Evolutionary conservation across 495 filamentous ascomycete species (phyloP), one percentile per base, ranked within the genome.

Genomic region (Penicillium bovifimosum): DNA sequence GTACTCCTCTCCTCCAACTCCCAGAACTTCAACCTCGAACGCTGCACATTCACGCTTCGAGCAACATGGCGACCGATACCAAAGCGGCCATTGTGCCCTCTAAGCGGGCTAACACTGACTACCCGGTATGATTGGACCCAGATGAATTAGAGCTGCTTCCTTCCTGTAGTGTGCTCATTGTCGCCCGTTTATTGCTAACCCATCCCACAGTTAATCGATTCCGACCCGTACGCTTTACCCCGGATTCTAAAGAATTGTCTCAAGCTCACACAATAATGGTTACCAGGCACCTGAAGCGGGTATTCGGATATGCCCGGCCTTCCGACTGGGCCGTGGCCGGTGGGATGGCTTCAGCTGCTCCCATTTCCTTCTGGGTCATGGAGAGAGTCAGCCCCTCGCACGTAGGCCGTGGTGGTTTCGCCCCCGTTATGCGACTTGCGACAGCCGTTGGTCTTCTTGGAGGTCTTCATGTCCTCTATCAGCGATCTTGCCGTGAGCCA

Each of bases 241-340:
- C 53, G 32, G 47, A 52, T 26, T 20, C 43, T 40, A 44, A 42
- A 27, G 35, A n/a, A 33, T 53, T 53, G n/a, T 42, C 32, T 54
- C 44, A 20, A 62, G 51, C 63, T 70, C 33, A 71, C 52, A 24
- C 20, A 24, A 24, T 24, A 2, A 55, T 47, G 32, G 27, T 47
- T 17, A n/a, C 41, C 60, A 97, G 95, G 57, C 92, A 98, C 70
- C 82, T 97, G 73, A 86, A 77, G 66, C 86, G 95, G 62, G 93
- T 97, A 38, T 65, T 95, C 47, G 69, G 82, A 62, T 98, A 97
- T 79, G 87, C 91, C 45, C 83, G 93, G 26, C 71, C 82, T 29
- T 85, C 80, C 36, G 93, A 98, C 72, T 97, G 93, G 63, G 79
- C 74, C 7, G 71, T 83, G 54, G 91, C 84, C 50, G 75, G 78